phyloP scores from a whole-genome alignment of 768 basidiomycete genomes.

The Tephrocybe sp. region DNA sequence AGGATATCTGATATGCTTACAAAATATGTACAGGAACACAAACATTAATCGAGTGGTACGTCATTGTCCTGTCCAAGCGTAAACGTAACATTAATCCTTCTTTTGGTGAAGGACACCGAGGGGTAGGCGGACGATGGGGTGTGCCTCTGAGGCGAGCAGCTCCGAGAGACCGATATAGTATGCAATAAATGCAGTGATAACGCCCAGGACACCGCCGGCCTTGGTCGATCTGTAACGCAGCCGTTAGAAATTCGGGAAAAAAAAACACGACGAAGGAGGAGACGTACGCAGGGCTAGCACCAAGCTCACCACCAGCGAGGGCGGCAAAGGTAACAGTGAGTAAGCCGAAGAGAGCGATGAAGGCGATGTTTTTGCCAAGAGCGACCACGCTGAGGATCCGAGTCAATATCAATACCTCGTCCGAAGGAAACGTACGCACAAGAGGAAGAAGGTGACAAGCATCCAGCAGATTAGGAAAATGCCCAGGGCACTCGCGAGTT shows the following conservation, averaged over 20 bases:
- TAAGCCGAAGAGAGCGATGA: slow-evolving; percentile 37
- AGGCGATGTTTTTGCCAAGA: slow-evolving; percentile 38
- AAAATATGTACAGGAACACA: neutral
- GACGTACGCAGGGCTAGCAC: slow-evolving; percentile 27
- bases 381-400: slow-evolving; percentile 31
- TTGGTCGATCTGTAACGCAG: slow-evolving; percentile 28
- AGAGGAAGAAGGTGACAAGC: slow-evolving; percentile 65
- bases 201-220: slow-evolving; percentile 45
- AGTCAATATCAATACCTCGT: neutral
- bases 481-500: slow-evolving; percentile 58
- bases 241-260: neutral
- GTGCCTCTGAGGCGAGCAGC: slow-evolving; percentile 40
- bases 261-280: neutral
- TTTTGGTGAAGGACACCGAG: slow-evolving; percentile 37
- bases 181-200: slow-evolving; percentile 46
- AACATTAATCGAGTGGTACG: neutral
- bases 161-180: slow-evolving; percentile 49
- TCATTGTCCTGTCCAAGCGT: neutral
- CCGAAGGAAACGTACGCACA: slow-evolving; percentile 40
- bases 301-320: slow-evolving; percentile 41
- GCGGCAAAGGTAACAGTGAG: slow-evolving; percentile 41
- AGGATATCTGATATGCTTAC: neutral
- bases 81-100: slow-evolving; percentile 2
- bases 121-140: slow-evolving; percentile 37
- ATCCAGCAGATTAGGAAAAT: slow-evolving; percentile 78